Evolutionary conservation across 2,329 filamentous ascomycete genomes (phyloP), one percentile per base, ranked within the genome.

Genomic region (Didymosphaeria variabile): DNA sequence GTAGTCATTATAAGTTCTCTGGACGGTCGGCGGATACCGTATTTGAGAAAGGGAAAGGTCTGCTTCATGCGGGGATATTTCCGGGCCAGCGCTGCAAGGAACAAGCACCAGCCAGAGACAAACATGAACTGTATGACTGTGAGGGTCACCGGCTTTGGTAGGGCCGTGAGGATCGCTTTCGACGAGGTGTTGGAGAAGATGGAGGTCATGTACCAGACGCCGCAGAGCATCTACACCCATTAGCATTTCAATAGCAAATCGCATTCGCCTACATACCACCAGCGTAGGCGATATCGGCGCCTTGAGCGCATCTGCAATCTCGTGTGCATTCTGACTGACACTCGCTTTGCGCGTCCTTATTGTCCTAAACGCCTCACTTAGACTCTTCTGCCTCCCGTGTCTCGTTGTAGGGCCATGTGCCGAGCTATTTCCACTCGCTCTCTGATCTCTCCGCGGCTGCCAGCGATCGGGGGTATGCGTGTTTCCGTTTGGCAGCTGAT

Each of bases 141-240:
- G 71, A 98, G 86, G 21, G 94, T 97, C 34, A 95, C 91, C 1
- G 94, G 94, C 79, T 93, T 95, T 60, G 92, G 89, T 67, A 97
- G 92, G 46, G 92, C 91, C 68, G 93, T 97, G 63, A 98, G 85
- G 73, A 99, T 99, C 19, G 94, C 92, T 81, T 99, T 99, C 55
- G 95, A 97, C 26, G 95, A 98, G 2, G 95, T 97, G 77, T 98
- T 99, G 64, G 95, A 97, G 69, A 98, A 83, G 64, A 96, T 95
- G 46, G 94, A 98, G 26, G 94, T 97, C 77, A 91, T 87, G 83
- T 98, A 99, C 95, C 95, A 98, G 74, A 94, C 81, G 60, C 94
- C 82, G 80, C 94, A 98, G 52, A 97, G 88, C 54, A 86, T 80
- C 94, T 97, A 79, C 51, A 34, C 45, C 26, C 6, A 58, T 77